Base-by-base conservation (phyloP, 78 protist species). In the Anaeramoeba flamelloides region DNA sequence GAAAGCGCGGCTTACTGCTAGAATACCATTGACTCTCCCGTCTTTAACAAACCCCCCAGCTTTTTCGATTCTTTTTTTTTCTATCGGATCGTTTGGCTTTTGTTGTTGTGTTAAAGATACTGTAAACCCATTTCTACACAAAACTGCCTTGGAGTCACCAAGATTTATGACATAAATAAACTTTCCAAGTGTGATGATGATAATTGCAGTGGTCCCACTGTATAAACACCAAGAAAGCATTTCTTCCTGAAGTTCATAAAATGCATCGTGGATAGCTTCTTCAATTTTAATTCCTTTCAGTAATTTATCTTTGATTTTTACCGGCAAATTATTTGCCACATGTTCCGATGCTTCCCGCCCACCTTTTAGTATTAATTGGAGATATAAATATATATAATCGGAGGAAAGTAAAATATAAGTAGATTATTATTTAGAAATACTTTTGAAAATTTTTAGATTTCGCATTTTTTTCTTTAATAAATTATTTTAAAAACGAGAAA, bases 121-220 rank as follows among this genome's bases (percentile, higher is more conserved):
- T 2, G 82, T 8, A 37, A 0, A 30, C 4, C 31, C 40, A n/a
- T n/a, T 8, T 3, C 34, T 1, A 37, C 83, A 80, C 0, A 88
- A 77, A 36, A 92, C 92, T 0, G 88, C 91, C 30, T 93, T 78
- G 64, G 92, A 82, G 80, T 92, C 95, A 22, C 95, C 95, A 12
- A 82, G 87, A 64, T 89, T 89, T n/a, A 90, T 83, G 2, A 91
- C 81, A 64, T 77, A 81, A 40, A 82, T 76, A 39, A 77, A 33
- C 31, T 65, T 64, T 17, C 82, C 81, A 1, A 39, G 1, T n/a
- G 90, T 30, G 3, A 91, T 80, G 1, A 85, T 74, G 4, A 84
- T 77, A 37, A 88, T 81, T 32, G 89, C 89, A 0, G 94, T 91
- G 8, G 94, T 88, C 53, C 94, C 94, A 76, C 82, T 85, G 38